These are phyloP conservation scores for Globisporangium megalacanthum DNA, from an alignment of 352 stramenopile species.

Conservation along the genomic window DNA sequence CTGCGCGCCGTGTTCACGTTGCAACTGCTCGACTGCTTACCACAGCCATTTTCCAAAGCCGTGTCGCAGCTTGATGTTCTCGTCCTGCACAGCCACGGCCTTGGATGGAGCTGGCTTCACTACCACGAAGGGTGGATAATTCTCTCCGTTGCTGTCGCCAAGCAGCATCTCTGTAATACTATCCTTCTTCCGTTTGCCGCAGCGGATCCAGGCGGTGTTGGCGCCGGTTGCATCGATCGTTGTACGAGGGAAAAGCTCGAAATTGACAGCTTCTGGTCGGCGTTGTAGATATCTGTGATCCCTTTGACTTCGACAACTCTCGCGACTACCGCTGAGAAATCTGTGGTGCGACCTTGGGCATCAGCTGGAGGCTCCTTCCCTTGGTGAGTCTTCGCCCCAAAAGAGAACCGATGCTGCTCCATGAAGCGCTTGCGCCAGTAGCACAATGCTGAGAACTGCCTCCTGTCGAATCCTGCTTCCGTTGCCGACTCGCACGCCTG, in stretches of 20 bases:
- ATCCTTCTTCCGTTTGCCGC: constrained; percentile 21
- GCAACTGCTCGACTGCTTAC: constrained; percentile 9
- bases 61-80: constrained; percentile 15
- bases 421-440: constrained; percentile 8
- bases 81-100: background rate
- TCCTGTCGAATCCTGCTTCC: background rate
- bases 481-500: background rate
- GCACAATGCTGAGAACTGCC: background rate
- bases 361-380: constrained; percentile 9
- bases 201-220: constrained; percentile 25
- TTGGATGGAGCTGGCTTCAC: constrained; percentile 18
- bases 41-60: constrained; percentile 13
- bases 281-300: constrained; percentile 17
- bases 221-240: constrained; percentile 12
- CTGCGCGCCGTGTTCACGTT: constrained; percentile 6
- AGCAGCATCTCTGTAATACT: constrained; percentile 23
- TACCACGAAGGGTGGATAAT: constrained; percentile 22
- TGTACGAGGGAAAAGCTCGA: constrained; percentile 22
- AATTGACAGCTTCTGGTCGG: constrained; percentile 21
- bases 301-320: background rate
- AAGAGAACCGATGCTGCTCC: constrained; percentile 12
- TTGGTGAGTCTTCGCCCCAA: constrained; percentile 14
- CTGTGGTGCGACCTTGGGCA: background rate
- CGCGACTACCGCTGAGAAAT: constrained; percentile 7
- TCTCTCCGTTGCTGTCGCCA: constrained; percentile 15